Conservation (phyloP, 768 basidiomycete genomes). For the Psilocybe subaeruginosa region DNA sequence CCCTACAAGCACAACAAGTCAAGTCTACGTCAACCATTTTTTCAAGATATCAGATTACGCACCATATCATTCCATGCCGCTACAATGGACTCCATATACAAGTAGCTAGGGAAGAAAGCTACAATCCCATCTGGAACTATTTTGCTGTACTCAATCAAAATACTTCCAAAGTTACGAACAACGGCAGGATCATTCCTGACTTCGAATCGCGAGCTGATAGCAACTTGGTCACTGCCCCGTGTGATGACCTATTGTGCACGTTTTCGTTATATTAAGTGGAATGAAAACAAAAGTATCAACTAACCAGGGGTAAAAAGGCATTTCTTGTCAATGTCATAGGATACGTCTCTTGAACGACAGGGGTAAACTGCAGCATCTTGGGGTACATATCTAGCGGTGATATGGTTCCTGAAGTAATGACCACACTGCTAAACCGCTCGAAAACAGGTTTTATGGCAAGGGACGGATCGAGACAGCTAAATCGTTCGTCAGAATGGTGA, state of each 20-base stretch:
- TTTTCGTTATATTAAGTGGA: slow-evolving; percentile 5
- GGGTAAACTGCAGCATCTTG: slow-evolving; percentile 98
- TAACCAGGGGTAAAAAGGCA: slow-evolving; percentile 91
- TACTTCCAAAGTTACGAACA: slow-evolving; percentile 97
- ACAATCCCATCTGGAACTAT: slow-evolving; percentile 98
- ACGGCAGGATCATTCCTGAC: slow-evolving; percentile 99
- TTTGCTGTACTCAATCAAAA: slow-evolving; percentile 97
- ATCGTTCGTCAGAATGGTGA: slow-evolving; percentile 14
- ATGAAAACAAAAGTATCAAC: slow-evolving; percentile 26
- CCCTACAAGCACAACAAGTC: slow-evolving; percentile 55
- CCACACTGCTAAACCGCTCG: slow-evolving; percentile 96
- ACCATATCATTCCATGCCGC: slow-evolving; percentile 99
- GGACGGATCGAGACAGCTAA: slow-evolving; percentile 94
- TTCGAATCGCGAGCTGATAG: slow-evolving; percentile 97
- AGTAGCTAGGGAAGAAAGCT: slow-evolving; percentile 98
- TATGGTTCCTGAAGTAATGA: slow-evolving; percentile 98
- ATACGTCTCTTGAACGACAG: slow-evolving; percentile 96
- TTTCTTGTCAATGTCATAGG: slow-evolving; percentile 97
- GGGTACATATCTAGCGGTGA: slow-evolving; percentile 99
- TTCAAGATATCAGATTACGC: slow-evolving; percentile 25
- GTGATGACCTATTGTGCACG: slow-evolving; percentile 78
- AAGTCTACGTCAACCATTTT: background rate
- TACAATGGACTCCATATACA: slow-evolving; percentile 99
- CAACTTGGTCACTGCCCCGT: slow-evolving; percentile 96
- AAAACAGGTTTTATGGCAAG: slow-evolving; percentile 98